Evolutionary conservation across 768 basidiomycete genomes (phyloP).

Genomic region (Trichaptum fuscoviolaceum): DNA sequence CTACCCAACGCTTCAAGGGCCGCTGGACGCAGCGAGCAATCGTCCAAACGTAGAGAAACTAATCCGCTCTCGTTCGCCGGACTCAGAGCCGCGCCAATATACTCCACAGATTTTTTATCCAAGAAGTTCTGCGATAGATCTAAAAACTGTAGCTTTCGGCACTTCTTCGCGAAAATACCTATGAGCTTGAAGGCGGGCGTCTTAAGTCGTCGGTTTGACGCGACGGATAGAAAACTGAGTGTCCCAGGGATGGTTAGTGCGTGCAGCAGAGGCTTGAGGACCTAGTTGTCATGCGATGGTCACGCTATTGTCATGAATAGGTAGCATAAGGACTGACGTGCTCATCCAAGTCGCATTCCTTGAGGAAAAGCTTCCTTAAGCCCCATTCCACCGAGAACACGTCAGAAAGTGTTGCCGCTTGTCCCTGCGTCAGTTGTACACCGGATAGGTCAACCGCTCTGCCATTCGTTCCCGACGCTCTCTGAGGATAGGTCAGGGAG

Average conservation of each 20-base stretch:
- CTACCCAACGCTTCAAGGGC: conserved; percentile 77
- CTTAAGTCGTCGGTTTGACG: conserved; percentile 82
- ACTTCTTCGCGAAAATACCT: conserved; percentile 61
- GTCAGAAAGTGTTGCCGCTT: conserved; percentile 82
- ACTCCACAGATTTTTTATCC: conserved; percentile 83
- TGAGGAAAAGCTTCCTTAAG: conserved; percentile 74
- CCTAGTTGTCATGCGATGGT: conserved; percentile 32
- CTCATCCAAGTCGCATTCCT: conserved; percentile 85
- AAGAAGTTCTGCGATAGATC: conserved; percentile 84
- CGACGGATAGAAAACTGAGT: conserved; percentile 77
- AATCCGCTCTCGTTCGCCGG: conserved; percentile 49
- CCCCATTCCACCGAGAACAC: conserved; percentile 94
- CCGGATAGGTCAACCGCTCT: conserved; percentile 77
- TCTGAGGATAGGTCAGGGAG: conserved; percentile 26
- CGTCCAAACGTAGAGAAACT: conserved; percentile 81
- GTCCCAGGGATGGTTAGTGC: conserved; percentile 79
- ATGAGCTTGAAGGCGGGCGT: conserved; percentile 69
- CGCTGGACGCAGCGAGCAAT: conserved; percentile 69
- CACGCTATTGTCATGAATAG: not conserved
- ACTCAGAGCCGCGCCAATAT: conserved; percentile 67
- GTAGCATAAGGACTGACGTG: conserved; percentile 40
- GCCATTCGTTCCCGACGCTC: conserved; percentile 49
- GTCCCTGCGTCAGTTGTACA: conserved; percentile 61
- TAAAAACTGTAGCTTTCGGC: conserved; percentile 63
- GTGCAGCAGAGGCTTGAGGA: conserved; percentile 85